Evolutionary conservation across 73 alveolate genomes (phyloP).

Genomic region (Uronychia setigera): DNA sequence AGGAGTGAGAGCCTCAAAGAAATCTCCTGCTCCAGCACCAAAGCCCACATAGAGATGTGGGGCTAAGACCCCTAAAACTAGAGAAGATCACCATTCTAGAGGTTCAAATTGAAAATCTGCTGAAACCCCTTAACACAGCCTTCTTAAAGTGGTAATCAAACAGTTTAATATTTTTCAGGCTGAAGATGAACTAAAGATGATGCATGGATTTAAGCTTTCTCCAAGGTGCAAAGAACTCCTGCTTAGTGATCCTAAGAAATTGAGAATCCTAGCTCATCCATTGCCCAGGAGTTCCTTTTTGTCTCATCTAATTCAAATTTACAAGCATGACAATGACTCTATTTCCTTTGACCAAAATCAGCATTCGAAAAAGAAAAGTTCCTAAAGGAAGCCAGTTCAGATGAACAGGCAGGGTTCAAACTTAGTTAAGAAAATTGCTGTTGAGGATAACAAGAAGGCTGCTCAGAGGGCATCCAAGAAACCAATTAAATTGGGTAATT

Average conservation of each 20-base stretch:
- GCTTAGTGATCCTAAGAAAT: not conserved
- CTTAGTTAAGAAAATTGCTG: not conserved
- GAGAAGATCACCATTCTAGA: not conserved
- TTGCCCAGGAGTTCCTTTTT: not conserved
- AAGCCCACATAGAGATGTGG: too few relatives aligned
- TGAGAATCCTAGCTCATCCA: not conserved
- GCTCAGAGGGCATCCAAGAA: not conserved
- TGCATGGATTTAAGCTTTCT: not conserved
- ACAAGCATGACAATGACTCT: not conserved
- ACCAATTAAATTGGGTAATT: not conserved
- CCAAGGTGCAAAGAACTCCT: not conserved
- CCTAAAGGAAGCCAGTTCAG: not conserved
- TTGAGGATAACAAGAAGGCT: not conserved
- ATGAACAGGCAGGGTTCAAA: not conserved
- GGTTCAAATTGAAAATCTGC: not conserved
- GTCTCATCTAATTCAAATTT: not conserved
- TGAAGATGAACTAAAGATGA: not conserved
- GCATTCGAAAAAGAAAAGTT: not conserved
- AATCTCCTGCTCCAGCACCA: too few relatives aligned
- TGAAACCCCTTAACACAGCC: not conserved
- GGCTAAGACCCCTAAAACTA: not conserved
- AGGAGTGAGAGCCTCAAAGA: too few relatives aligned
- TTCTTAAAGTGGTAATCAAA: not conserved
- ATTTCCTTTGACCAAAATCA: not conserved
- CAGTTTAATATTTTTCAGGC: not conserved